phyloP scores from a whole-genome alignment of 2,329 filamentous ascomycete genomes.

The Bertia moriformis region DNA sequence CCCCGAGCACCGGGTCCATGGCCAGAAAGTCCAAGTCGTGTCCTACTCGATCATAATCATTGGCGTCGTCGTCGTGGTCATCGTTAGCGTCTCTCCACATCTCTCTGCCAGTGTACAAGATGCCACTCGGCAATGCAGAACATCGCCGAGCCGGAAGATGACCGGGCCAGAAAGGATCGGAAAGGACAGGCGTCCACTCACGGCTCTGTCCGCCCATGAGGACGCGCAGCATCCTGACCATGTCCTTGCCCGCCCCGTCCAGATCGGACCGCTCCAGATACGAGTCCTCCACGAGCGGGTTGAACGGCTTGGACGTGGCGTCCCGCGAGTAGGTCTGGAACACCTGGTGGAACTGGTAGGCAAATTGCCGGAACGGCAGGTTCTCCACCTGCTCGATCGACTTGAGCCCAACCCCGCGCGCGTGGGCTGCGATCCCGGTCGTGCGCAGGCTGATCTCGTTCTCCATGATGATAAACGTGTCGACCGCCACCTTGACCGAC shows the following conservation, averaged over 20 bases:
- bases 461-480: conserved; percentile 32
- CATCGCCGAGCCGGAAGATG: too few species aligned
- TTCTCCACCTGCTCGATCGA: conserved; percentile 37
- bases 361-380: conserved; percentile 44
- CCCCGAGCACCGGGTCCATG: conserved; percentile 28
- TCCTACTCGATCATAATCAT: conserved; percentile 10
- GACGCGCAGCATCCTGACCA: conserved; percentile 28
- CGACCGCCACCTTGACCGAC: conserved; percentile 34
- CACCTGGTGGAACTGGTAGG: conserved; percentile 43
- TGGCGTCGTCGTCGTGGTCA: too few species aligned
- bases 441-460: conserved; percentile 31
- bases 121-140: too few species aligned
- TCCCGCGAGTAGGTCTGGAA: conserved; percentile 41
- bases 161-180: too few species aligned
- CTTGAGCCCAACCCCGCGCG: conserved; percentile 26
- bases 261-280: conserved; percentile 26
- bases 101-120: too few species aligned
- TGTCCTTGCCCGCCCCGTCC: conserved; percentile 26
- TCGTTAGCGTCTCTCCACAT: too few species aligned
- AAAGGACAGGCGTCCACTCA: too few species aligned
- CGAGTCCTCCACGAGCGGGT: conserved; percentile 32
- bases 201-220: conserved; percentile 27
- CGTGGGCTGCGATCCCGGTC: conserved; percentile 18
- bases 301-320: conserved; percentile 32
- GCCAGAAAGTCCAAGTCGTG: conserved; percentile 26